Evolutionary conservation across 306 rosid genomes (phyloP).

Genomic region (Alnus rubra): DNA sequence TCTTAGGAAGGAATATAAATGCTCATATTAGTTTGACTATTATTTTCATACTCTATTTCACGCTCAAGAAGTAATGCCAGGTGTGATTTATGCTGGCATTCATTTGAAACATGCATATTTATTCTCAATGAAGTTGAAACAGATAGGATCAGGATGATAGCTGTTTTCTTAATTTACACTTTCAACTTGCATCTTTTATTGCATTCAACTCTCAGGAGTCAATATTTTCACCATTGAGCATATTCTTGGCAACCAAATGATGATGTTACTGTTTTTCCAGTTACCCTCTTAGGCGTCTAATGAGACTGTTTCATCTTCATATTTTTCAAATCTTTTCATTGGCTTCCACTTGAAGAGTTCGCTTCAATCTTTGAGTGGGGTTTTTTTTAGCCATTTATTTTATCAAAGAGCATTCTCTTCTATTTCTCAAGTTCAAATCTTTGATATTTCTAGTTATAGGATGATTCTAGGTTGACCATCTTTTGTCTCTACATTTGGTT

Average conservation of each 20-base stretch:
- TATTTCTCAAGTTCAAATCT: background rate
- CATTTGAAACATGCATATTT: background rate
- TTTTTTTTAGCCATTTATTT: background rate
- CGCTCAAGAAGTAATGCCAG: constrained; percentile 8
- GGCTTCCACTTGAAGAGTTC: no score
- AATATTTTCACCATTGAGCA: background rate
- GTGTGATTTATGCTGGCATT: background rate
- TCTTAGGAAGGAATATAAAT: background rate
- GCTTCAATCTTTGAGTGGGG: background rate
- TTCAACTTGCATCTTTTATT: constrained; percentile 3
- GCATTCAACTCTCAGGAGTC: background rate
- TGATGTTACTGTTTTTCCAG: background rate
- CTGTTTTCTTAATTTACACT: constrained; percentile 22
- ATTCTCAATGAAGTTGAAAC: background rate
- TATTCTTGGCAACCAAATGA: background rate
- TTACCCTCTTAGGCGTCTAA: background rate
- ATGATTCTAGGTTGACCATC: background rate
- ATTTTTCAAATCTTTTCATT: background rate
- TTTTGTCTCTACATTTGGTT: background rate
- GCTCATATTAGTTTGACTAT: constrained; percentile 2
- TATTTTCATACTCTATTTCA: constrained; percentile 9
- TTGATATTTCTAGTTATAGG: background rate
- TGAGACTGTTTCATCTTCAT: background rate
- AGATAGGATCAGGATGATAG: constrained; percentile 5
- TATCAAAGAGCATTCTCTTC: background rate